Percentiles rank a stretch among this genome's conserved stretches.
Evolutionary conservation across 306 rosid genomes (phyloP).

Genomic region (Dryas drummondii): DNA sequence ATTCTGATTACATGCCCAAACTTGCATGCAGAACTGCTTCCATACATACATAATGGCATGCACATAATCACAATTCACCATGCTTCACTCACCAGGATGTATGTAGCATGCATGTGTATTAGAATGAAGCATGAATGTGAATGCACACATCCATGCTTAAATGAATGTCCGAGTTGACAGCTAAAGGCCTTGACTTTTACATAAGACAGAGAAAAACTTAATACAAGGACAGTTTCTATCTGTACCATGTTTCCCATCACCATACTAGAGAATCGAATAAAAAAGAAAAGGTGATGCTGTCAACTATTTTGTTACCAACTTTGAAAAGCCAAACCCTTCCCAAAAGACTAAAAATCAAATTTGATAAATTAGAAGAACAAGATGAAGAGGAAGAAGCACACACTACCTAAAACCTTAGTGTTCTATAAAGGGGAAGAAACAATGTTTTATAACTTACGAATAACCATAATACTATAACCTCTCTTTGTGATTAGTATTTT

Average conservation of each 20-base stretch:
- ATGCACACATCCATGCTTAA: not conserved
- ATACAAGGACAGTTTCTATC: not conserved
- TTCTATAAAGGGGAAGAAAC: not conserved
- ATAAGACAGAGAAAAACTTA: not conserved
- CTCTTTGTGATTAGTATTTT: no score
- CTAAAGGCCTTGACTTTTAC: not conserved
- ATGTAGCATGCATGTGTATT: not conserved
- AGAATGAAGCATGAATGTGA: not conserved
- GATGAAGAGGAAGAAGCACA: not conserved
- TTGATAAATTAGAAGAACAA: not conserved
- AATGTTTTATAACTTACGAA: no score
- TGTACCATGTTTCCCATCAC: not conserved
- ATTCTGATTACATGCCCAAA: conserved; percentile 5
- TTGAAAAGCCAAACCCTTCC: not conserved
- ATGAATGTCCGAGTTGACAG: not conserved
- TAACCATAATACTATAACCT: no score
- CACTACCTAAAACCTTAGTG: not conserved
- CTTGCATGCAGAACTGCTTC: not conserved
- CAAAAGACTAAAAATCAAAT: no score
- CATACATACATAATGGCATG: not conserved
- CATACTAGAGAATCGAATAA: no score
- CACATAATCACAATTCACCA: not conserved
- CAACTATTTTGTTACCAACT: not conserved
- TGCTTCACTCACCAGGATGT: not conserved
- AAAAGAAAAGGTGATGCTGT: no score